phyloP scores from a whole-genome alignment of 208 protist genomes.

The Plasmodiophora brassicae region DNA sequence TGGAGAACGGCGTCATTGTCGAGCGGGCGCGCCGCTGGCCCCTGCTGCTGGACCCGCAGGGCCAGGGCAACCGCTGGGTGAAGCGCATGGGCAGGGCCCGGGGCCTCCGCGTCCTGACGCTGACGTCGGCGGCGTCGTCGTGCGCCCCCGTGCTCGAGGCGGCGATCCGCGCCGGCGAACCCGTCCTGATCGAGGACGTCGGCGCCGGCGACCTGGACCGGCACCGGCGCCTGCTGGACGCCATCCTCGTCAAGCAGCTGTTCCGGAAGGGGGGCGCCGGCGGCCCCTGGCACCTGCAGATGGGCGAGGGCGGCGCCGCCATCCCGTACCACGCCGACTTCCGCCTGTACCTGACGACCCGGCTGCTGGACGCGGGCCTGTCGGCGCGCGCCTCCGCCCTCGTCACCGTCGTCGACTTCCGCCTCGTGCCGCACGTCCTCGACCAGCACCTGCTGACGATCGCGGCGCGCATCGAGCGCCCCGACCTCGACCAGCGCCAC shows the following conservation, averaged over 20 bases:
- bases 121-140: neutral
- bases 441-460: neutral
- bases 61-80: conserved; percentile 69
- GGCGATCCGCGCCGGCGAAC: neutral
- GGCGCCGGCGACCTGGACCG: no score
- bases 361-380: neutral
- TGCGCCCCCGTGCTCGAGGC: neutral
- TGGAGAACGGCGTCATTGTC: conserved; percentile 61
- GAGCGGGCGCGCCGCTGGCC: conserved; percentile 52
- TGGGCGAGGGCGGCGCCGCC: neutral
- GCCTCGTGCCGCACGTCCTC: neutral
- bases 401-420: neutral
- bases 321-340: neutral
- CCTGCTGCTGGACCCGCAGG: conserved; percentile 61
- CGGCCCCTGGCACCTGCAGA: neutral
- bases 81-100: conserved; percentile 73
- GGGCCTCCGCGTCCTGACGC: neutral
- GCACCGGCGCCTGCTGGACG: no score
- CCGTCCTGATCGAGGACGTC: neutral
- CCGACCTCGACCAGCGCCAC: neutral
- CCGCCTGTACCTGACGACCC: neutral
- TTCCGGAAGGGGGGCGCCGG: neutral
- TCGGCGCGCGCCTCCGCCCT: neutral
- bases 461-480: neutral
- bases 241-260: neutral